These are phyloP conservation scores for Lichtheimia ornata DNA, from an alignment of 371 early-diverging fungal species.

Conservation along the genomic window DNA sequence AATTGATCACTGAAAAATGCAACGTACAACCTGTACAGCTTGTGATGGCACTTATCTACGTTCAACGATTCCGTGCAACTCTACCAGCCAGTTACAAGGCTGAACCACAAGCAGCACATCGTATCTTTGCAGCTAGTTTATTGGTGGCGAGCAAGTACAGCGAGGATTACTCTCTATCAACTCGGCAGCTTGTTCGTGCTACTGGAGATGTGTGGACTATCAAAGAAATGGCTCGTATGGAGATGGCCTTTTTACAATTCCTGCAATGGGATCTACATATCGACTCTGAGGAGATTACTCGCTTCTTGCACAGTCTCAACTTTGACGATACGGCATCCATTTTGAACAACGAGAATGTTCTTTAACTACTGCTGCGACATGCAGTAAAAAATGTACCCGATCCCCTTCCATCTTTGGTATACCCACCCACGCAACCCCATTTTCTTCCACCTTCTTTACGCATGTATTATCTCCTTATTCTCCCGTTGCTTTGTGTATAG, in stretches of 20 bases:
- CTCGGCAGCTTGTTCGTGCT: slow-evolving; percentile 46
- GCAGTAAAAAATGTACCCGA: no score
- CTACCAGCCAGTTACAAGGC: slow-evolving; percentile 48
- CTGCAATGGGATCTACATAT: slow-evolving; percentile 48
- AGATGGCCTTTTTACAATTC: slow-evolving; percentile 45
- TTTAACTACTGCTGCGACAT: no score
- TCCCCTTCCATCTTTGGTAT: no score
- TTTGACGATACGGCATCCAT: slow-evolving; percentile 8
- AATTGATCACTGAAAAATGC: slow-evolving; percentile 50
- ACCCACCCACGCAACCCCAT: no score
- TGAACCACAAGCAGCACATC: slow-evolving; percentile 52
- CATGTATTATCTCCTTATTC: no score
- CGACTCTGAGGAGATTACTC: slow-evolving; percentile 35
- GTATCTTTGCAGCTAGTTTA: slow-evolving; percentile 51
- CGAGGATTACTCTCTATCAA: slow-evolving; percentile 47
- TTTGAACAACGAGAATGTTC: no score
- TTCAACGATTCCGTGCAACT: slow-evolving; percentile 43
- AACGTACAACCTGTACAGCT: slow-evolving; percentile 43
- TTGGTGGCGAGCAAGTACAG: slow-evolving; percentile 50
- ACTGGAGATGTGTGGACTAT: slow-evolving; percentile 56
- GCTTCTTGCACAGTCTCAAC: slow-evolving; percentile 23
- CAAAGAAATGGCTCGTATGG: slow-evolving; percentile 55
- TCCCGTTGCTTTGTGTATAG: no score
- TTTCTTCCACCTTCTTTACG: no score
- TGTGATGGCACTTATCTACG: slow-evolving; percentile 51